phyloP scores from a whole-genome alignment of 192 early-diverging fungal genomes.

The Podila clonocystis region DNA sequence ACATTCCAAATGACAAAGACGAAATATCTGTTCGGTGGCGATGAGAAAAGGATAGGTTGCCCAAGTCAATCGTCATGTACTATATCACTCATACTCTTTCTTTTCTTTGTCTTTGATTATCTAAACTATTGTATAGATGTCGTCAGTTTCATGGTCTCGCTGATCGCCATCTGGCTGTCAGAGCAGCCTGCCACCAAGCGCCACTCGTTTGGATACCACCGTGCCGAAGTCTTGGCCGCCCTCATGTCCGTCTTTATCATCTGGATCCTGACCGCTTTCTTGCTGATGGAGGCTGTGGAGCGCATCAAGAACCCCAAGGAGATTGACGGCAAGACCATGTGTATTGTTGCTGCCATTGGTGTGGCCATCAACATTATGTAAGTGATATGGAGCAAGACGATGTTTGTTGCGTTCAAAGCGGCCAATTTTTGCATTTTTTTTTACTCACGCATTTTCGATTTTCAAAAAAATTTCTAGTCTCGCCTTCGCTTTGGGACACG shows the following conservation, averaged over 20 bases:
- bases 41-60: no score
- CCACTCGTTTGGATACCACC: conserved; percentile 77
- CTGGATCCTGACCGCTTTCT: conserved; percentile 76
- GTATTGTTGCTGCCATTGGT: conserved; percentile 74
- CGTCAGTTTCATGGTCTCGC: conserved; percentile 76
- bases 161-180: conserved; percentile 60
- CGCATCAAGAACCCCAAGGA: conserved; percentile 69
- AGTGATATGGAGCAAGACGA: conserved; percentile 17
- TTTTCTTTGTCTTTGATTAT: background rate
- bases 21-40: no score
- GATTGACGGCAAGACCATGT: conserved; percentile 79
- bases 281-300: conserved; percentile 78
- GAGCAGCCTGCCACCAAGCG: conserved; percentile 52
- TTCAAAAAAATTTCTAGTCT: conserved; percentile 38
- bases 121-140: conserved; percentile 58
- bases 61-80: background rate
- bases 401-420: conserved; percentile 4
- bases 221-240: conserved; percentile 84
- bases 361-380: conserved; percentile 81
- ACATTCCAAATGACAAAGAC: no score
- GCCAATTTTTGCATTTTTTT: background rate
- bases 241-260: conserved; percentile 79
- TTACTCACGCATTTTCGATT: background rate
- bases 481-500: conserved; percentile 64
- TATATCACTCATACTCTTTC: background rate